phyloP scores from a whole-genome alignment of 2,329 filamentous ascomycete genomes.

The Annulohypoxylon truncatum region DNA sequence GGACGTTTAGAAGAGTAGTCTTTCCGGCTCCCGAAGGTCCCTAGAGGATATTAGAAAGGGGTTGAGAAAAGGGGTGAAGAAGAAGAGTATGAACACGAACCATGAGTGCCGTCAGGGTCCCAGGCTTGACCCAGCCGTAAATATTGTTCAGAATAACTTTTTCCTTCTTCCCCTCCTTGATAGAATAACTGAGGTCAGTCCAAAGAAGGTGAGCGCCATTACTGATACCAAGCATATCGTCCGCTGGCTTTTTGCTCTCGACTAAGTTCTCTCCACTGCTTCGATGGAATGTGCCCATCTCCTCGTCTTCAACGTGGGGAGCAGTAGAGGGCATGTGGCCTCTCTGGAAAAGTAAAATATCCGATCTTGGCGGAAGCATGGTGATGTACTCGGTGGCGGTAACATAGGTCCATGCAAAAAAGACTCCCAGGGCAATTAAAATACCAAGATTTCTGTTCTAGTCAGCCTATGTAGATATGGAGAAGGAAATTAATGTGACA shows the following conservation, averaged over 20 bases:
- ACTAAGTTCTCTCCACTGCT: not conserved
- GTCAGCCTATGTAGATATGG: not conserved
- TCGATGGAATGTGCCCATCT: not conserved
- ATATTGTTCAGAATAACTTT: not conserved
- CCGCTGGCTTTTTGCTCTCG: not conserved
- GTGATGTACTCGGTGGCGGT: not conserved
- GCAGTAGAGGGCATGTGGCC: not conserved
- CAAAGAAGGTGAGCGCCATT: not conserved
- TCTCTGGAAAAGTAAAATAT: not conserved
- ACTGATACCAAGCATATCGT: not conserved
- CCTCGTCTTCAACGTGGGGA: not conserved
- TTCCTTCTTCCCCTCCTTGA: not conserved
- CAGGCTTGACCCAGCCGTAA: slow-evolving; percentile 26
- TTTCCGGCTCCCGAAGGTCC: slow-evolving; percentile 90
- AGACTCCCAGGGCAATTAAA: not conserved
- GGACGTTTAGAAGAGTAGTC: slow-evolving; percentile 85
- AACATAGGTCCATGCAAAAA: not conserved
- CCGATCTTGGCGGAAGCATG: not conserved
- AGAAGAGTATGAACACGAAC: not conserved
- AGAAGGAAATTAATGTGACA: not conserved
- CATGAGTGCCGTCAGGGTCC: slow-evolving; percentile 67
- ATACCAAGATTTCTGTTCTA: not conserved
- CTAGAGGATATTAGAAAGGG: slow-evolving; percentile 3
- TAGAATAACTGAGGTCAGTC: not conserved
- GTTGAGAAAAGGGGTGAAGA: not conserved